Conservation (phyloP, 2,329 filamentous ascomycete species). For the Xylariales sp. region DNA sequence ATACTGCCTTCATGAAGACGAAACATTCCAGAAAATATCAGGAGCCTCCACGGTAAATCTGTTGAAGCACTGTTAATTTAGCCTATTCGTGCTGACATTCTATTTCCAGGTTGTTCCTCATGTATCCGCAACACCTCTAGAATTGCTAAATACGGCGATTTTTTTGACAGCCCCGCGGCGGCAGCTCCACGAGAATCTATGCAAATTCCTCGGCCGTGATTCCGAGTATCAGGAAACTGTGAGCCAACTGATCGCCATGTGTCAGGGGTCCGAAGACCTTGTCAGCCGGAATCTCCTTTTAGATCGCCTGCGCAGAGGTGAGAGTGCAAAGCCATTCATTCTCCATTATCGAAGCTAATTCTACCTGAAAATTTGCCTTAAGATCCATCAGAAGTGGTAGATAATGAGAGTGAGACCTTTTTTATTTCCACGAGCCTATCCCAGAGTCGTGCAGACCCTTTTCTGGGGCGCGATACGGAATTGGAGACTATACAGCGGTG, state of each 20-base stretch:
- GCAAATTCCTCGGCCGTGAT: not conserved
- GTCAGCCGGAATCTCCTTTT: not conserved
- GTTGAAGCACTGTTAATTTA: not conserved
- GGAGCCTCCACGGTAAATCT: not conserved
- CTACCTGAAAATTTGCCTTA: not conserved
- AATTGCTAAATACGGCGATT: not conserved
- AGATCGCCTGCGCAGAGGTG: not conserved
- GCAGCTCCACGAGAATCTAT: not conserved
- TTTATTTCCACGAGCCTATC: too few species aligned
- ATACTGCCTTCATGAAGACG: constrained; percentile 4
- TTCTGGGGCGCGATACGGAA: not conserved
- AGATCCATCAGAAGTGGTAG: not conserved
- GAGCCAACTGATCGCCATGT: not conserved
- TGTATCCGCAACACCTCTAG: not conserved
- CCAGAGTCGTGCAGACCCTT: too few species aligned
- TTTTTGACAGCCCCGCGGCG: not conserved
- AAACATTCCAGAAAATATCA: not conserved
- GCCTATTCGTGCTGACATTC: not conserved
- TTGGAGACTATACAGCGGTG: not conserved
- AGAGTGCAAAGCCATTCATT: not conserved
- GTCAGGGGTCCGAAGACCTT: not conserved
- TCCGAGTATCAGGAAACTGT: not conserved
- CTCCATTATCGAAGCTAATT: not conserved
- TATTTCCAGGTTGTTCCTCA: not conserved
- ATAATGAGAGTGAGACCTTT: too few species aligned